A percentile compares a stretch with the other conserved stretches of the same genome.
Conservation (phyloP, 1,284 basidiomycete species). For the Austroboletus rostrupii region DNA sequence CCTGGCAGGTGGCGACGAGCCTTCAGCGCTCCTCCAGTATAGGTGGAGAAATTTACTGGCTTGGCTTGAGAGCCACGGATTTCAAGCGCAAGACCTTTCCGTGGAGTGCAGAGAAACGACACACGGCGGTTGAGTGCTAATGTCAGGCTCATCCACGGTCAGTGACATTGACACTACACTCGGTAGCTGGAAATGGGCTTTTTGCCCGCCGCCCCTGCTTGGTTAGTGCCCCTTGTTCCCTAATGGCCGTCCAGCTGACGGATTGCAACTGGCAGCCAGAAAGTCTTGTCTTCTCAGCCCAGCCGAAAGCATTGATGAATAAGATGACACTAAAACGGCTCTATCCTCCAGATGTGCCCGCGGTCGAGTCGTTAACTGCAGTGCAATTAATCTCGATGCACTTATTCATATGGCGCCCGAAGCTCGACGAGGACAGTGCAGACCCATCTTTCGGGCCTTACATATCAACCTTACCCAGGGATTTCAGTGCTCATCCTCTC, state of each 20-base stretch:
- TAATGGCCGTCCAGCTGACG: neutral
- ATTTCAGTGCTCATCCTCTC: slow-evolving; percentile 74
- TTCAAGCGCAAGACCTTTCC: slow-evolving; percentile 39
- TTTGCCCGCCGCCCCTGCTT: slow-evolving; percentile 49
- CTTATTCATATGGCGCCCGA: slow-evolving; percentile 51
- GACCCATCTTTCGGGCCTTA: slow-evolving; percentile 73
- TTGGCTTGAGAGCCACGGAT: slow-evolving; percentile 57
- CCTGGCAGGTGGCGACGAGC: neutral
- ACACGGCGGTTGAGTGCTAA: slow-evolving; percentile 33
- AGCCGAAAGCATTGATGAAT: slow-evolving; percentile 68
- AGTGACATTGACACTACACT: slow-evolving; percentile 5
- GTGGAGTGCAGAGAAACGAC: slow-evolving; percentile 44
- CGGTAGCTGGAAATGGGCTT: slow-evolving; percentile 63
- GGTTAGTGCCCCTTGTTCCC: slow-evolving; percentile 32
- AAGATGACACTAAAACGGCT: slow-evolving; percentile 53
- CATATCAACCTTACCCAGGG: slow-evolving; percentile 65
- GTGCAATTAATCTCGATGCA: slow-evolving; percentile 61
- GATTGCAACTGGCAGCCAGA: slow-evolving; percentile 39
- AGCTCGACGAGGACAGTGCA: slow-evolving; percentile 34
- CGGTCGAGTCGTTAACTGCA: slow-evolving; percentile 42
- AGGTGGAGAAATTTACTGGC: slow-evolving; percentile 49
- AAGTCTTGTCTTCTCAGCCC: slow-evolving; percentile 61
- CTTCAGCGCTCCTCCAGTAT: slow-evolving; percentile 4
- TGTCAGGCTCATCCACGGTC: neutral
- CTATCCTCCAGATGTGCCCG: slow-evolving; percentile 39